Conservation (phyloP, 495 filamentous ascomycete species). For the Aspergillus conjunctus region DNA sequence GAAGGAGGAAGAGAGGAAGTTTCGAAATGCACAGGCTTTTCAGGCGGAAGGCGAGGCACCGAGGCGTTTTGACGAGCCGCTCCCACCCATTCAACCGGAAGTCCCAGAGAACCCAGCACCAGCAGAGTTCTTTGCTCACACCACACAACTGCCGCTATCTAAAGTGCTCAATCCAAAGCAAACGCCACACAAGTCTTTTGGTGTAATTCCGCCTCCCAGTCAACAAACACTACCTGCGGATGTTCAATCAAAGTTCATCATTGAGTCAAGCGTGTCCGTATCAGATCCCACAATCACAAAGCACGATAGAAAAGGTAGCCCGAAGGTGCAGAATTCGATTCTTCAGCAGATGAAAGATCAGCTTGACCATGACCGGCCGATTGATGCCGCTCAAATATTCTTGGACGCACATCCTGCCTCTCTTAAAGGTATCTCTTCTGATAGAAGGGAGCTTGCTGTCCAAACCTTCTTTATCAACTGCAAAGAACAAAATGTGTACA, state of each 20-base stretch:
- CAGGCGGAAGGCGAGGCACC: neutral
- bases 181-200: neutral
- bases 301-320: neutral
- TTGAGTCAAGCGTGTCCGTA: neutral
- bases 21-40: constrained; percentile 4
- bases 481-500: constrained; percentile 41
- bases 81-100: neutral
- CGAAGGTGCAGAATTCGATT: constrained; percentile 2
- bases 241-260: constrained; percentile 1
- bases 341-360: constrained; percentile 21
- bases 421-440: constrained; percentile 29
- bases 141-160: neutral
- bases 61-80: neutral
- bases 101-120: neutral
- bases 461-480: constrained; percentile 43
- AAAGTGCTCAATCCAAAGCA: neutral
- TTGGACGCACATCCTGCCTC: constrained; percentile 29
- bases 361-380: constrained; percentile 28
- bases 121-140: neutral
- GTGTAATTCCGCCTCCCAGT: neutral
- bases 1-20: constrained; percentile 32
- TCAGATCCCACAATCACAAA: neutral
- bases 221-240: neutral
- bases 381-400: constrained; percentile 47
- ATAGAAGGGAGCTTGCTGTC: constrained; percentile 35